Evolutionary conservation across 2,329 filamentous ascomycete genomes (phyloP).

Genomic region (Aspergillus melleus): DNA sequence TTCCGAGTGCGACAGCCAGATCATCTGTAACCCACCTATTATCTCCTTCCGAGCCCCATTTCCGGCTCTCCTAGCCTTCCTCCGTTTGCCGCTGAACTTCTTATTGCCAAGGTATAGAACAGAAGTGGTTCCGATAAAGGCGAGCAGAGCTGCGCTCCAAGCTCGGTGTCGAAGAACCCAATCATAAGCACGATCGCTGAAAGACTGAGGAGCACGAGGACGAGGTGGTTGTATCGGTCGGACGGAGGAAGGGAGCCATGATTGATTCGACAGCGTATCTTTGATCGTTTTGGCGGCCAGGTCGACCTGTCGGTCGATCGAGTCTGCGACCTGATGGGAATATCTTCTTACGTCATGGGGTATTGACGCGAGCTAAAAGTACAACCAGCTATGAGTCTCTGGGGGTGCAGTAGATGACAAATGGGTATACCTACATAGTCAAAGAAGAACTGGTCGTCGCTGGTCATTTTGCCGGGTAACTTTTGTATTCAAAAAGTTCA

Average conservation of each 20-base stretch:
- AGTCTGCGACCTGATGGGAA: conserved; percentile 71
- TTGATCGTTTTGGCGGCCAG: conserved; percentile 69
- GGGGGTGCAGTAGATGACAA: background rate
- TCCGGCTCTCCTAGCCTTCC: conserved; percentile 73
- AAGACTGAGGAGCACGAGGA: conserved; percentile 35
- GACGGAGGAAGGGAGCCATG: conserved; percentile 72
- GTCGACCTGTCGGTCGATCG: conserved; percentile 79
- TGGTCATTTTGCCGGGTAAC: conserved; percentile 62
- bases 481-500: background rate
- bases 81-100: conserved; percentile 58
- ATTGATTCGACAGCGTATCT: conserved; percentile 64
- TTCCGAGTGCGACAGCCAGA: conserved; percentile 12
- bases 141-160: conserved; percentile 68
- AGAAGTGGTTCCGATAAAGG: conserved; percentile 66
- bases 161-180: conserved; percentile 76
- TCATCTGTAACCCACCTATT: conserved; percentile 47
- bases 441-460: conserved; percentile 75
- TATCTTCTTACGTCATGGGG: conserved; percentile 69
- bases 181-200: conserved; percentile 60
- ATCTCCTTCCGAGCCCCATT: conserved; percentile 89
- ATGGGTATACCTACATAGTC: conserved; percentile 63
- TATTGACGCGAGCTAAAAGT: conserved; percentile 54
- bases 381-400: conserved; percentile 13
- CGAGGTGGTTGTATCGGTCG: conserved; percentile 50
- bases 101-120: conserved; percentile 63